Percentiles rank a stretch among this genome's conserved stretches.
Conservation (phyloP, 441 rosid species). For the Adansonia gregorii region DNA sequence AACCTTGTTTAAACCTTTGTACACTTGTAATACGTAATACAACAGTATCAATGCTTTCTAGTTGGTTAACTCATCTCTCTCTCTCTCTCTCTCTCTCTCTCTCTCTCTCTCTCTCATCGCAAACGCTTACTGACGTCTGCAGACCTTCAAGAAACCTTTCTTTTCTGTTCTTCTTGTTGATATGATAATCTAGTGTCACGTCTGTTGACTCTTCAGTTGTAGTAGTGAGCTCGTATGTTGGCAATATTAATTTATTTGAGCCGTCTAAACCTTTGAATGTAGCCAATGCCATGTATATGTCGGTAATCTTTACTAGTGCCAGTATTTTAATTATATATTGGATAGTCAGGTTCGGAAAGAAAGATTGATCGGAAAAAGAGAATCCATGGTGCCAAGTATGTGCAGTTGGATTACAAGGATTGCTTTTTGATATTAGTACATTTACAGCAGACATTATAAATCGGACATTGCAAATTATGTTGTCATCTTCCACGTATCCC, state of each 20-base stretch:
- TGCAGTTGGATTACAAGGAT: background rate
- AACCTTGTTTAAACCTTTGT: background rate
- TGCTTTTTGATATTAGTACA: background rate
- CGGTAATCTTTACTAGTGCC: background rate
- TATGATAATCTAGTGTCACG: background rate
- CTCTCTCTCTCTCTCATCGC: too few relatives aligned
- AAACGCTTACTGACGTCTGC: too few relatives aligned
- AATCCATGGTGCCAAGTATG: background rate
- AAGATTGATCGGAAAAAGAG: background rate
- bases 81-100: too few relatives aligned
- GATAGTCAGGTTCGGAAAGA: background rate
- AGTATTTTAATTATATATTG: background rate
- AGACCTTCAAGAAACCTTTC: background rate
- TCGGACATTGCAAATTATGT: slow-evolving; percentile 18
- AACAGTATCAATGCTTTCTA: background rate
- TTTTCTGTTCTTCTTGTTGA: background rate
- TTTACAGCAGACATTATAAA: background rate
- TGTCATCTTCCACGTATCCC: slow-evolving; percentile 26
- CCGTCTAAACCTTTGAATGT: background rate
- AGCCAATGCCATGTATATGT: background rate
- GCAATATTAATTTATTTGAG: background rate
- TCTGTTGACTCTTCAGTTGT: background rate
- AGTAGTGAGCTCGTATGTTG: background rate
- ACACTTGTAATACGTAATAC: background rate
- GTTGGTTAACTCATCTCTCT: background rate